Conservation (phyloP, 805 yeast species). For the Kluyveromyces lactis region DNA sequence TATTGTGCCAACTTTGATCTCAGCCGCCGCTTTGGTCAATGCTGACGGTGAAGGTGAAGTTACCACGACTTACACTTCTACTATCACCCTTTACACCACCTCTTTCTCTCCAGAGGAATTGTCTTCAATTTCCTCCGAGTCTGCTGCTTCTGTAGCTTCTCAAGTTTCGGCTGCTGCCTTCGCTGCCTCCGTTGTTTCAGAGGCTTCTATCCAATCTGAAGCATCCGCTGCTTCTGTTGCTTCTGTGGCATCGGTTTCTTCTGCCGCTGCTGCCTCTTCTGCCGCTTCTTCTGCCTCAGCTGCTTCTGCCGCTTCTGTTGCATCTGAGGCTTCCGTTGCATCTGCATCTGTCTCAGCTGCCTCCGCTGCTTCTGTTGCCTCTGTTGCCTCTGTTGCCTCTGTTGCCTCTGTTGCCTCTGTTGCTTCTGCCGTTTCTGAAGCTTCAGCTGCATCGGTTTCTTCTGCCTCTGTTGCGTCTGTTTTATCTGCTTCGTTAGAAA, state of each 20-base stretch:
- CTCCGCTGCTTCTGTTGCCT: conserved; percentile 14
- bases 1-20: conserved; percentile 2
- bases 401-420: conserved; percentile 19
- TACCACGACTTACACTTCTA: conserved; percentile 9
- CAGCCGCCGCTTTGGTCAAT: conserved; percentile 2
- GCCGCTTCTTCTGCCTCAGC: conserved; percentile 21
- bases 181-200: conserved; percentile 13
- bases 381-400: conserved; percentile 16
- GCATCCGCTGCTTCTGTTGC: conserved; percentile 14
- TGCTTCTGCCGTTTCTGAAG: conserved; percentile 15
- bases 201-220: conserved; percentile 9
- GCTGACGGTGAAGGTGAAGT: conserved; percentile 3
- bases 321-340: conserved; percentile 13
- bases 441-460: conserved; percentile 14
- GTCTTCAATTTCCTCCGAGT: conserved; percentile 6
- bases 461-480: conserved; percentile 14
- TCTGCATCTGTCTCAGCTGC: conserved; percentile 10
- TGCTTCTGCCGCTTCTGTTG: conserved; percentile 13
- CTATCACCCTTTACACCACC: conserved; percentile 7
- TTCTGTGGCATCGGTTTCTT: conserved; percentile 15
- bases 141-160: conserved; percentile 15
- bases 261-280: conserved; percentile 21
- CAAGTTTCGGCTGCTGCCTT: conserved; percentile 17
- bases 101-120: conserved; percentile 4
- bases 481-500: conserved; percentile 12